Evolutionary conservation across 2,329 filamentous ascomycete genomes (phyloP), one percentile per base, ranked within the genome.

Genomic region (Fusarium sp.): DNA sequence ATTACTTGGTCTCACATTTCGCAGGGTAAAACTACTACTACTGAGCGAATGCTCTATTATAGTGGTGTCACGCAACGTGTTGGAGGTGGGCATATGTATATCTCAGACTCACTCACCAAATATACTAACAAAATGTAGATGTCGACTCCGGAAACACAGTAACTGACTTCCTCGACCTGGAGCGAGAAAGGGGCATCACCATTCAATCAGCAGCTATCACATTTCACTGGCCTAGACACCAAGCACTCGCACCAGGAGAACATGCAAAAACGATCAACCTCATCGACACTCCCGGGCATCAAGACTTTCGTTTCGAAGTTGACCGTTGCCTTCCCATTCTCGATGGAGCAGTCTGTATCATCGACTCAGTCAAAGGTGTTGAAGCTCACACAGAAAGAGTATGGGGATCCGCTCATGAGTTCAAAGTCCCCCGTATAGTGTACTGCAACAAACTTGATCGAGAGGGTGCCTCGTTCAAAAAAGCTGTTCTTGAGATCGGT

Each of bases 1-100:
- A 18, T n/a, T 19, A 27, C 18, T 9, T 10, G 27, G 58, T 74
- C 18, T 79, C 54, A 39, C 16, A 44, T 15, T 27, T 5, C 10
- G 51, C 59, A 90, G 88, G 96, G 96, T 14, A 99, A 99, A 86
- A 99, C 96, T 3, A 98, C 96, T 0, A 99, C 96, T 0, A 98
- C 96, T 7, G 96, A 99, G 89, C 94, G 96, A 65, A 98, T 98
- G 95, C 92, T 99, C 78, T 98, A 94, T 80, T 97, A 98, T 79
- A 97, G 94, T 80, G 95, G 96, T 54, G 91, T 95, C 70, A 97
- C 95, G 15, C 88, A 93, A 73, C 88, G 95, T 81, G 90, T 98
- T 78, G 96, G 96, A 84, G 88, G 88, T 88, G 78, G 80, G 33
- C 41, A 62, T 48, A 48, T 10, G 18, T 42, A 60, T 44, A 45